phyloP scores from a whole-genome alignment of 129 eudicot genomes.

The Chrysanthemum seticuspe region DNA sequence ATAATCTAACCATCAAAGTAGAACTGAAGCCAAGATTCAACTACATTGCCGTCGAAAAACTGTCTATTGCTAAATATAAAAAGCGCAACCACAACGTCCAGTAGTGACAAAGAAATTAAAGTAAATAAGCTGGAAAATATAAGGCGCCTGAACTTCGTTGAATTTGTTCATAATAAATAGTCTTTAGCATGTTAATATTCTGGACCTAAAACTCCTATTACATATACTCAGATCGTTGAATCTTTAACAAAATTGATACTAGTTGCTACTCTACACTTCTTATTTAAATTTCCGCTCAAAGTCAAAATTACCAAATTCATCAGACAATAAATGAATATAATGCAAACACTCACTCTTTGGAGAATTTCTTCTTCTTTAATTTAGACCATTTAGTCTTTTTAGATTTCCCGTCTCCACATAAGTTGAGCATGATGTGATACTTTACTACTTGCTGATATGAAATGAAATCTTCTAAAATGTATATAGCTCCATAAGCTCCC shows the following conservation, averaged over 20 bases:
- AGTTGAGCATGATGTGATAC: conserved; percentile 57
- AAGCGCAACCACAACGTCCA: no score
- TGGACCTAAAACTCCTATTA: not conserved
- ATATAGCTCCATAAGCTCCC: conserved; percentile 36
- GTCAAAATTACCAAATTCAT: not conserved
- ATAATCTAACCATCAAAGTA: no score
- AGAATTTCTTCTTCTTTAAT: conserved; percentile 46
- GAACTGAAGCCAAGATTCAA: no score
- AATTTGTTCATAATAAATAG: no score
- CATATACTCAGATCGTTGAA: not conserved
- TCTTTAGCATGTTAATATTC: not conserved
- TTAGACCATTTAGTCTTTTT: conserved; percentile 35
- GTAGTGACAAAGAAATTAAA: no score
- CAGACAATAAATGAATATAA: not conserved
- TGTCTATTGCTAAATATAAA: no score
- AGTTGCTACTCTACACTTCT: not conserved
- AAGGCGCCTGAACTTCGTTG: no score
- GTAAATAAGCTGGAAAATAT: no score
- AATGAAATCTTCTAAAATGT: conserved; percentile 30
- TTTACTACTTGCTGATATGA: conserved; percentile 38
- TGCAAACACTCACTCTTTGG: conserved; percentile 16
- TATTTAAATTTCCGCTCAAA: no score
- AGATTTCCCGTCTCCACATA: conserved; percentile 58
- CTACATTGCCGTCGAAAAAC: no score
- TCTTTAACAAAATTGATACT: not conserved